Evolutionary conservation across 2,329 filamentous ascomycete genomes (phyloP).

Genomic region (Rhexocercosporidium sp.): DNA sequence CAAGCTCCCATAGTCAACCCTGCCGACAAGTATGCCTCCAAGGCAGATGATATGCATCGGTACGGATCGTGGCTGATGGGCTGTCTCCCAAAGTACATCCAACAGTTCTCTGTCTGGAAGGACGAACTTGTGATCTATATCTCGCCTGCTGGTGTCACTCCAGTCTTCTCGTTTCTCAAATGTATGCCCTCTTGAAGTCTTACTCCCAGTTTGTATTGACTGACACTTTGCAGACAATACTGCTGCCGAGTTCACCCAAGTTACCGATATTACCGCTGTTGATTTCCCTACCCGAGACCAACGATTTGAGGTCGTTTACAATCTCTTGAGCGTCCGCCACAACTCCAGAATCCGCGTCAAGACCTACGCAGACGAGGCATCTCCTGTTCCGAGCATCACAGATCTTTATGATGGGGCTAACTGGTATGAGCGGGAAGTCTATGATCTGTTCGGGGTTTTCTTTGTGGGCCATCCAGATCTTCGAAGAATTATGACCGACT

Average conservation of each 20-base stretch:
- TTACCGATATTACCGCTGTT: constrained; percentile 90
- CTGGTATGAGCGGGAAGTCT: constrained; percentile 98
- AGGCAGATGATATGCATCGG: constrained; percentile 85
- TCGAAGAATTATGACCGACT: constrained; percentile 98
- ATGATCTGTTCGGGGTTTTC: constrained; percentile 97
- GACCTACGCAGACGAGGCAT: constrained; percentile 97
- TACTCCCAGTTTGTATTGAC: not conserved
- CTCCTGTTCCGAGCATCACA: constrained; percentile 88
- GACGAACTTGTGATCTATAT: constrained; percentile 97
- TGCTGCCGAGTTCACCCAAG: constrained; percentile 92
- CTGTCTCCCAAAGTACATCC: constrained; percentile 95
- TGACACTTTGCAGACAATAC: constrained; percentile 73
- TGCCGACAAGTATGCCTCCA: constrained; percentile 88
- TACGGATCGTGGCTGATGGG: constrained; percentile 98
- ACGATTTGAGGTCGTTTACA: constrained; percentile 98
- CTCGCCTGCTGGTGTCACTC: constrained; percentile 83
- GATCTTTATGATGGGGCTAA: constrained; percentile 92
- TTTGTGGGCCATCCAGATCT: constrained; percentile 95
- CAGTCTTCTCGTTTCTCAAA: constrained; percentile 93
- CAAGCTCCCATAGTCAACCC: constrained; percentile 86
- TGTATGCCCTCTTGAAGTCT: constrained; percentile 44
- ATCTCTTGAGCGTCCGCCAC: constrained; percentile 92
- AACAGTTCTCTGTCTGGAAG: constrained; percentile 99
- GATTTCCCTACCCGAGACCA: constrained; percentile 96
- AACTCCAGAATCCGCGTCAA: constrained; percentile 97